Evolutionary conservation across 495 filamentous ascomycete species (phyloP).

Genomic region (Usnea hakonensis): DNA sequence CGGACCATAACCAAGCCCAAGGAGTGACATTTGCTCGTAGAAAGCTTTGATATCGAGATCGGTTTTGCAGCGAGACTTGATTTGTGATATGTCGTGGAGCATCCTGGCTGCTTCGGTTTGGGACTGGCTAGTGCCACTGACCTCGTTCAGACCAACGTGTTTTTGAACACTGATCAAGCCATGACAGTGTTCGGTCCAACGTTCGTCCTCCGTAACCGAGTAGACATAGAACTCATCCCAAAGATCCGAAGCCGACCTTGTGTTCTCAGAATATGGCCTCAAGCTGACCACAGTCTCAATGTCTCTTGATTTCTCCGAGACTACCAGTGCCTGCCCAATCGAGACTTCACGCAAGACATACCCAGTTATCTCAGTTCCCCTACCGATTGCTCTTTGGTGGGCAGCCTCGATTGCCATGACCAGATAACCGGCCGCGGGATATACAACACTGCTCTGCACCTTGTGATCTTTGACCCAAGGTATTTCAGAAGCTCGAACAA

Average conservation of each 20-base stretch:
- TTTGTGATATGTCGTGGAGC: background rate
- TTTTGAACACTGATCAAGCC: slow-evolving; percentile 24
- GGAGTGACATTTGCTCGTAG: slow-evolving; percentile 26
- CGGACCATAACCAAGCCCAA: slow-evolving; percentile 34
- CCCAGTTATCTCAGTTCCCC: background rate
- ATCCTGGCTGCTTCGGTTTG: background rate
- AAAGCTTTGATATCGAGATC: slow-evolving; percentile 26
- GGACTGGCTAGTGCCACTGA: no score
- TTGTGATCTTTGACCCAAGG: slow-evolving; percentile 45
- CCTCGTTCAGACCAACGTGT: no score
- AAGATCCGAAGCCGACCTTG: slow-evolving; percentile 9
- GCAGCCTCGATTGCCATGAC: slow-evolving; percentile 42
- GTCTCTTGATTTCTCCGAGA: slow-evolving; percentile 24
- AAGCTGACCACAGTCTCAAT: slow-evolving; percentile 31
- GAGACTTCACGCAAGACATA: slow-evolving; percentile 31
- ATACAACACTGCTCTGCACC: slow-evolving; percentile 34
- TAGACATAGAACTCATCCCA: slow-evolving; percentile 36
- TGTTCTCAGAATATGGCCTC: slow-evolving; percentile 23
- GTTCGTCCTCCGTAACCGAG: slow-evolving; percentile 28
- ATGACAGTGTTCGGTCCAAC: slow-evolving; percentile 36
- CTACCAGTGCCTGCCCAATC: slow-evolving; percentile 36
- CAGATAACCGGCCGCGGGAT: slow-evolving; percentile 38
- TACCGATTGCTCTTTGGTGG: slow-evolving; percentile 15
- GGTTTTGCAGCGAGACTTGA: slow-evolving; percentile 12
- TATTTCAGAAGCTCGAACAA: slow-evolving; percentile 34